Base-by-base conservation (phyloP, 257 asterid species). In the Nicotiana tabacum region DNA sequence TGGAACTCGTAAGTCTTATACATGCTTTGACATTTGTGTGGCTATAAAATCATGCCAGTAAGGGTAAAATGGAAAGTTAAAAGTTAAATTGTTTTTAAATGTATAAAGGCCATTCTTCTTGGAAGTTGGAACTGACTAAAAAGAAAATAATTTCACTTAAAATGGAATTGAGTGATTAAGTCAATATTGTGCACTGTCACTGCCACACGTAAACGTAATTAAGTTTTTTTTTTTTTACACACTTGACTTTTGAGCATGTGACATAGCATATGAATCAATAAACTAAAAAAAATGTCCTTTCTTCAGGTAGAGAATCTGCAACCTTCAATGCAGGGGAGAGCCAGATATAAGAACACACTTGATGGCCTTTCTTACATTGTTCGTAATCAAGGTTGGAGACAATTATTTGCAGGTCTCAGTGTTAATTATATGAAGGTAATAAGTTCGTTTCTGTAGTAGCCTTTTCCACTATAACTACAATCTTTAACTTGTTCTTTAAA, bases 381-480 rank as follows among this genome's bases (percentile, higher is more conserved):
- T 17, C 95, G 84, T 4, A 84, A 90, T 80, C 99, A 96, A 78
- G 99, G 98, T 62, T 94, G 95, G 97, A 91, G 93, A 62, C 99
- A 92, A 81, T 77, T 96, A 77, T 96, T 92, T 82, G 97, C 99
- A 27, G 99, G 99, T 78, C 92, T 96, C 78, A 94, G 99, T 90
- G 93, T 96, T 86, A 96, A 94, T 62, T 96, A 94, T 84, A 94
- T 96, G 83, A 96, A 96, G 99, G 98, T 96, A 88, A 62, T 17
- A 6, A 0, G 27, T 69, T 39, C 5, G 3, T 10, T 48, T 17
- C n/a, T 5, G 17, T 37, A 66, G 64, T 76, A 76, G 64, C 16
- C 24, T 76, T 15, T 17, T 16, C 15, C 16, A 2, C 64, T 51
- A 51, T 35, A 13, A 27, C 46, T 27, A 10, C 64, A 76, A 13